phyloP scores from a whole-genome alignment of 2,329 filamentous ascomycete genomes.

The Chalaropsis thielavioides region DNA sequence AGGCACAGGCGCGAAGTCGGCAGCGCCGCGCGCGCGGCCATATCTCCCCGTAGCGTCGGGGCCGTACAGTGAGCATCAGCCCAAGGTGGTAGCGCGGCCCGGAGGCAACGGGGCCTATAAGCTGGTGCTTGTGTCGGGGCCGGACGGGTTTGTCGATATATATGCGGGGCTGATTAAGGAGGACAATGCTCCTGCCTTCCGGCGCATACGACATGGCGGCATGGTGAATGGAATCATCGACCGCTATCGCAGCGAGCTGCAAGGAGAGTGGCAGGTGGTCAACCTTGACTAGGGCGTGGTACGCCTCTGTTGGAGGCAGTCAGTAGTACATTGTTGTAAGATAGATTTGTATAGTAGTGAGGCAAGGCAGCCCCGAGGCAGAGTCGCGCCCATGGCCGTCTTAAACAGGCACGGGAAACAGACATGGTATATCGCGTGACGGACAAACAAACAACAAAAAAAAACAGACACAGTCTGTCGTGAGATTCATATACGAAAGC shows the following conservation, averaged over 20 bases:
- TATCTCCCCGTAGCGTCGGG: constrained; percentile 22
- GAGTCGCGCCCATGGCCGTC: too few species aligned
- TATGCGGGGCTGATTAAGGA: constrained; percentile 47
- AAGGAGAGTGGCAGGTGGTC: constrained; percentile 15
- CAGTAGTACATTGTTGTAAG: neutral
- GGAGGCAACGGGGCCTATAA: constrained; percentile 34
- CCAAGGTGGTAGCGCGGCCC: constrained; percentile 16
- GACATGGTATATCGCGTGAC: too few species aligned
- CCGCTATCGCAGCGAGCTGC: constrained; percentile 2
- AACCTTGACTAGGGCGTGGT: constrained; percentile 16
- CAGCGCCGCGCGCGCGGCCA: constrained; percentile 21
- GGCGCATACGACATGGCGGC: constrained; percentile 15
- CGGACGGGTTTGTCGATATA: constrained; percentile 72
- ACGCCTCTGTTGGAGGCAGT: neutral
- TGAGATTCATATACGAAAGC: constrained; percentile 7
- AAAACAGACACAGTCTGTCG: neutral
- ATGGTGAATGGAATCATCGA: constrained; percentile 15
- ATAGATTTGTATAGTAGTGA: constrained; percentile 3
- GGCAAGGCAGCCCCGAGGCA: neutral
- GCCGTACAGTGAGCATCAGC: constrained; percentile 15
- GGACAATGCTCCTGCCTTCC: constrained; percentile 15
- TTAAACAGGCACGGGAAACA: too few species aligned
- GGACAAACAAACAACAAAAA: neutral
- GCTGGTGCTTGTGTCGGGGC: constrained; percentile 74
- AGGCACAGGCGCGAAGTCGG: constrained; percentile 20